phyloP scores from a whole-genome alignment of 208 protist genomes.

The Lotmaria passim region DNA sequence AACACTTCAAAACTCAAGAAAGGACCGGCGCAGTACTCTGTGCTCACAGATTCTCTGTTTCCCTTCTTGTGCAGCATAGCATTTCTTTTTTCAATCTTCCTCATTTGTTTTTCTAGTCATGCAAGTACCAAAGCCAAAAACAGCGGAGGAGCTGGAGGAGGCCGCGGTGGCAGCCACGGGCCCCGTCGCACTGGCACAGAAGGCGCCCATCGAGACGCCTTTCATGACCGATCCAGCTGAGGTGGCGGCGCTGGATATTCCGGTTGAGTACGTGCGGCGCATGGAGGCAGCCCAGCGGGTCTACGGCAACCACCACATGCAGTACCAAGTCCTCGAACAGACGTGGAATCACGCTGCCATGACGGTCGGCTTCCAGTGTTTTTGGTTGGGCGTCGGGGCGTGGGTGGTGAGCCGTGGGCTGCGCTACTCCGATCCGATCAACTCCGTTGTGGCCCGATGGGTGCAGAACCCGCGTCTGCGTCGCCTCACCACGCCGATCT shows the following conservation, averaged over 20 bases:
- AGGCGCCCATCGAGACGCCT: constrained; percentile 47
- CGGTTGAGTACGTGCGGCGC: constrained; percentile 59
- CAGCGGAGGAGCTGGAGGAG: background rate
- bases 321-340: constrained; percentile 41
- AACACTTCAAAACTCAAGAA: too few species aligned
- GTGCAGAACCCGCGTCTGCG: constrained; percentile 45
- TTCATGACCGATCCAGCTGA: constrained; percentile 58
- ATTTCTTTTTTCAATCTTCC: constrained; percentile 10
- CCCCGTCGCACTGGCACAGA: background rate
- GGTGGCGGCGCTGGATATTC: constrained; percentile 45
- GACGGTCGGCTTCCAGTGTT: constrained; percentile 63
- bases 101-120: background rate
- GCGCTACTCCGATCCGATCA: constrained; percentile 70
- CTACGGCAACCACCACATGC: constrained; percentile 55
- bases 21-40: too few species aligned
- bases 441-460: constrained; percentile 65
- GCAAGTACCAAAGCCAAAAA: constrained; percentile 10
- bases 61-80: too few species aligned
- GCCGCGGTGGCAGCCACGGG: background rate
- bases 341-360: constrained; percentile 42
- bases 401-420: constrained; percentile 74
- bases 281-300: constrained; percentile 74
- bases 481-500: constrained; percentile 67
- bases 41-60: too few species aligned
- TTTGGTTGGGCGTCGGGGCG: constrained; percentile 61